A percentile compares a stretch with the other conserved stretches of the same genome.
phyloP scores from a whole-genome alignment of 2,329 filamentous ascomycete species.

The Boeremia lycopersici region DNA sequence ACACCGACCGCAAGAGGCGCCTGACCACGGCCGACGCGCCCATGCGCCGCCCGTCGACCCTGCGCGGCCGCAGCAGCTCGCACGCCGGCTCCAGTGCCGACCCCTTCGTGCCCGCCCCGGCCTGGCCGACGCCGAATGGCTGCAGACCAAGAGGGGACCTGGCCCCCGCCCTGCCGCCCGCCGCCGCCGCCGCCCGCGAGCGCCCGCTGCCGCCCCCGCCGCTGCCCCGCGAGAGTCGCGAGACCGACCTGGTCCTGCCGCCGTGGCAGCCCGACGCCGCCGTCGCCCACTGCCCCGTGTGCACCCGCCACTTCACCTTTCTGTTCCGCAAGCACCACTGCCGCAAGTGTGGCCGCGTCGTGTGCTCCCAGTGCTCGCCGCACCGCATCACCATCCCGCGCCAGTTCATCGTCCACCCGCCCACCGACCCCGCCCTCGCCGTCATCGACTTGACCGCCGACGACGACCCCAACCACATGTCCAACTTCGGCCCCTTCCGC shows the following conservation, averaged over 20 bases:
- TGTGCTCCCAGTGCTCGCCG: conserved; percentile 87
- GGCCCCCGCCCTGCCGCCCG: conserved; percentile 28
- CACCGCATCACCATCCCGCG: conserved; percentile 94
- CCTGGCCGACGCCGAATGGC: too few species aligned
- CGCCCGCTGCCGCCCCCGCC: conserved; percentile 21
- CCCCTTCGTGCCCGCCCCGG: conserved; percentile 31
- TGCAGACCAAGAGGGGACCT: too few species aligned
- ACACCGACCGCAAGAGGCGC: conserved; percentile 44
- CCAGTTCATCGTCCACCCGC: conserved; percentile 85
- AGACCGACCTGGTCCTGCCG: conserved; percentile 64
- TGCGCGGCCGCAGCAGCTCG: conserved; percentile 27
- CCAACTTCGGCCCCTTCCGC: conserved; percentile 36
- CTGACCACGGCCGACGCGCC: conserved; percentile 43
- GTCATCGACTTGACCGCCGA: conserved; percentile 56
- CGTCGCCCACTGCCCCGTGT: conserved; percentile 84
- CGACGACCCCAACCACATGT: conserved; percentile 36
- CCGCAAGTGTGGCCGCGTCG: conserved; percentile 91
- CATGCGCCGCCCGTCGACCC: conserved; percentile 36
- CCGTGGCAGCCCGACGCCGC: conserved; percentile 89
- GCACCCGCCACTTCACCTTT: conserved; percentile 77
- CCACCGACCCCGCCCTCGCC: conserved; percentile 34
- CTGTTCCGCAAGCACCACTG: conserved; percentile 93
- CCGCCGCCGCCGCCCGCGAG: conserved; percentile 10
- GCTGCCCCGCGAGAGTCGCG: conserved; percentile 38
- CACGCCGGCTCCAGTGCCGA: conserved; percentile 24